Conservation (phyloP, 768 basidiomycete genomes). For the Psilocybe sp. region DNA sequence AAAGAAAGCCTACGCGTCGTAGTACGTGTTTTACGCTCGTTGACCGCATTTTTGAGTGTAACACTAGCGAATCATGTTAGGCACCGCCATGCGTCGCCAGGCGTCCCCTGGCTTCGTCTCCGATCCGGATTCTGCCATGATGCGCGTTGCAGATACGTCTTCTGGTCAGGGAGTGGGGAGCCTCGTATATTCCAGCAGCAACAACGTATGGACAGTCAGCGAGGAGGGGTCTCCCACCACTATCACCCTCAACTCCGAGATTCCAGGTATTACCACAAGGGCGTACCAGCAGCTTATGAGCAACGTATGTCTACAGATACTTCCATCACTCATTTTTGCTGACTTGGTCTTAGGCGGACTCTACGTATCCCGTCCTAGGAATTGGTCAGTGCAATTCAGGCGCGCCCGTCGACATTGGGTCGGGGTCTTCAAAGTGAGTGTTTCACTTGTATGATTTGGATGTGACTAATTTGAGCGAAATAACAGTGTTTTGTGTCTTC, state of each 20-base stretch:
- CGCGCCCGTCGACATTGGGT: neutral
- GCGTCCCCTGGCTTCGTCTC: neutral
- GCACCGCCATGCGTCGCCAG: slow-evolving; percentile 4
- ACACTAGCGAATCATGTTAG: neutral
- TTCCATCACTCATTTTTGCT: neutral
- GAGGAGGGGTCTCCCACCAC: neutral
- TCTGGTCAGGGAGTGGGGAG: neutral
- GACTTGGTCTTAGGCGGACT: neutral
- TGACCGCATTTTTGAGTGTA: no score
- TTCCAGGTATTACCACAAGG: neutral
- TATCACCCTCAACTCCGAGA: neutral
- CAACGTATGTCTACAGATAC: neutral
- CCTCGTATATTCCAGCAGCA: neutral
- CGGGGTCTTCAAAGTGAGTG: slow-evolving; percentile 5
- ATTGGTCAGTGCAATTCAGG: slow-evolving; percentile 3
- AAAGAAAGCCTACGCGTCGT: slow-evolving; percentile 7
- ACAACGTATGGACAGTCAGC: slow-evolving; percentile 4
- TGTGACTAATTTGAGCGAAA: neutral
- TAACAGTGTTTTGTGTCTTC: slow-evolving; percentile 4
- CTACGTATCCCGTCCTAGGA: neutral
- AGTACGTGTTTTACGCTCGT: neutral
- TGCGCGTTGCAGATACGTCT: neutral
- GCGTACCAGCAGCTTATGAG: slow-evolving; percentile 1
- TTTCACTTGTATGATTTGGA: neutral
- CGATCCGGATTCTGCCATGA: no score